These are phyloP conservation scores for Acarospora socialis DNA, from an alignment of 2,329 filamentous ascomycete species.

Conservation along the genomic window DNA sequence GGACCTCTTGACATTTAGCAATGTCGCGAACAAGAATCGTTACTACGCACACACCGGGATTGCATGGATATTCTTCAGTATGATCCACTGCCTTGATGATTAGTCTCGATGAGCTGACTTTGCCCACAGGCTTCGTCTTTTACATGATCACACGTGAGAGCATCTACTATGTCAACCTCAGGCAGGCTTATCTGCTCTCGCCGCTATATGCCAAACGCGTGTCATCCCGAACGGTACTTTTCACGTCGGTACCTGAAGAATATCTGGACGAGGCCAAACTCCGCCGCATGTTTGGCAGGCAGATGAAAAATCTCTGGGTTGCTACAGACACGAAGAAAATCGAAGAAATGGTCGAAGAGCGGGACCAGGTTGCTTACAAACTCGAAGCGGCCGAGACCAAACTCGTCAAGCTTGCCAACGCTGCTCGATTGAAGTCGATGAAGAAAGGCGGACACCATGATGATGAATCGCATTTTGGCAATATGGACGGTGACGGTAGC, in stretches of 20 bases:
- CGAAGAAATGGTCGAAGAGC: conserved; percentile 65
- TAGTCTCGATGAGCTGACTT: not conserved
- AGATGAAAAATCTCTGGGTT: conserved; percentile 76
- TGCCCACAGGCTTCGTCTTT: conserved; percentile 53
- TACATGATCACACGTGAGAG: conserved; percentile 76
- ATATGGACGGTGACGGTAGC: conserved; percentile 30
- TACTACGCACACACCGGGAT: conserved; percentile 73
- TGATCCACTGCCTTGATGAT: conserved; percentile 10
- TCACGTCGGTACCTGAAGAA: conserved; percentile 65
- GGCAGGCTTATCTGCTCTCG: conserved; percentile 81
- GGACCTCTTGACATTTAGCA: conserved; percentile 65
- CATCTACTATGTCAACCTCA: conserved; percentile 83
- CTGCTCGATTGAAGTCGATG: conserved; percentile 50
- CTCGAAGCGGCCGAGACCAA: conserved; percentile 79
- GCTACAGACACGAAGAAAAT: conserved; percentile 62
- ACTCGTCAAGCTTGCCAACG: conserved; percentile 66
- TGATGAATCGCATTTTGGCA: conserved; percentile 25
- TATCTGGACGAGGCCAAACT: conserved; percentile 68
- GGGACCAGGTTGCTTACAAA: conserved; percentile 64
- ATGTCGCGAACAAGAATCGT: conserved; percentile 50
- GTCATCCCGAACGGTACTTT: conserved; percentile 80
- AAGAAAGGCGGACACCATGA: conserved; percentile 43
- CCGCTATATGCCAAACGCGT: conserved; percentile 72
- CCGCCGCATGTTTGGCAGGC: conserved; percentile 64
- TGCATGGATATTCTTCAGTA: conserved; percentile 65